phyloP scores from a whole-genome alignment of 805 yeast species.

The Wickerhamiella cacticola region DNA sequence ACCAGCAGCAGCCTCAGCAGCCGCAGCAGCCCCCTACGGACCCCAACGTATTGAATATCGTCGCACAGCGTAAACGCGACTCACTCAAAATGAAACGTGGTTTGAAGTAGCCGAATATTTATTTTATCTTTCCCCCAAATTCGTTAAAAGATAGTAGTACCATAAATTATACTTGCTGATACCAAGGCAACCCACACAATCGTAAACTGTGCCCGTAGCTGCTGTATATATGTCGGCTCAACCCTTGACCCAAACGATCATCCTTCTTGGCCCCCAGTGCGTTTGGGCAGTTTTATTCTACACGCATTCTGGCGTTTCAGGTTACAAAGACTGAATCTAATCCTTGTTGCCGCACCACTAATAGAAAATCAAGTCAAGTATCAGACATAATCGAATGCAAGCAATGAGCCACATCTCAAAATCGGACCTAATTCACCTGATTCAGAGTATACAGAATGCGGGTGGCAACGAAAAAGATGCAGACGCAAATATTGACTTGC shows the following conservation, averaged over 20 bases:
- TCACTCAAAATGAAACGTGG: conserved; percentile 40
- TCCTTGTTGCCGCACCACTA: too few species aligned
- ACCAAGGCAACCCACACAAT: too few species aligned
- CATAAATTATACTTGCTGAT: not conserved
- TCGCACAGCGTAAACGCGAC: conserved; percentile 43
- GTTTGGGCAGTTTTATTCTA: too few species aligned
- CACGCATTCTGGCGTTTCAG: too few species aligned
- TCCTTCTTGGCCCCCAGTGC: too few species aligned
- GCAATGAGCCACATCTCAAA: not conserved
- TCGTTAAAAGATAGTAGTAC: not conserved
- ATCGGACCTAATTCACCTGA: not conserved
- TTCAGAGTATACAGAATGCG: not conserved
- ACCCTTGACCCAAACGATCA: not conserved
- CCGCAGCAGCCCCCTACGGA: conserved; percentile 15
- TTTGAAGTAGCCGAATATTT: conserved; percentile 8
- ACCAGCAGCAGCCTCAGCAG: conserved; percentile 11
- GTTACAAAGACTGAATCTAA: not conserved
- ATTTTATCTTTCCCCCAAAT: not conserved
- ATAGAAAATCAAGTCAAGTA: too few species aligned
- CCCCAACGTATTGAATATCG: conserved; percentile 31
- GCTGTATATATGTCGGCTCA: not conserved
- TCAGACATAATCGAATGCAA: too few species aligned
- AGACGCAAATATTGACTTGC: not conserved
- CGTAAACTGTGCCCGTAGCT: not conserved
- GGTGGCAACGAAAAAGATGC: not conserved